phyloP scores from a whole-genome alignment of 192 early-diverging fungal genomes.

The Polychytrium aggregatum region DNA sequence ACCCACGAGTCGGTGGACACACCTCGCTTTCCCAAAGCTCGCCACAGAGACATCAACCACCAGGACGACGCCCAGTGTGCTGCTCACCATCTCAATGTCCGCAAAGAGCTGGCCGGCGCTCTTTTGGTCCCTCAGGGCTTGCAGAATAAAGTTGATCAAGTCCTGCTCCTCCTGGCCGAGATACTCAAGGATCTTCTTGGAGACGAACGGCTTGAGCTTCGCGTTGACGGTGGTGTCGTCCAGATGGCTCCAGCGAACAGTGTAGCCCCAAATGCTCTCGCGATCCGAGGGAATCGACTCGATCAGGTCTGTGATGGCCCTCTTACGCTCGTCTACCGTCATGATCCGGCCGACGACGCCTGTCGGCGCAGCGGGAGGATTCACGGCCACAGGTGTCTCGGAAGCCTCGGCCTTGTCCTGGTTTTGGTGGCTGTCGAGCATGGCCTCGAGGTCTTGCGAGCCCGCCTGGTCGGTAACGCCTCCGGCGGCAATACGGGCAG shows the following conservation, averaged over 20 bases:
- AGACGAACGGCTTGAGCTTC: slow-evolving; percentile 64
- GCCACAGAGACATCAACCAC: slow-evolving; percentile 1
- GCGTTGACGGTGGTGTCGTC: slow-evolving; percentile 48
- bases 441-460: slow-evolving; percentile 3
- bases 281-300: slow-evolving; percentile 56
- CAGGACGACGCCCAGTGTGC: no score
- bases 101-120: slow-evolving; percentile 54
- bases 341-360: slow-evolving; percentile 42
- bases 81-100: slow-evolving; percentile 60
- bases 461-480: slow-evolving; percentile 33
- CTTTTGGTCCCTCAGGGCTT: slow-evolving; percentile 53
- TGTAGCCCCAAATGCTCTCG: slow-evolving; percentile 58
- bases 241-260: slow-evolving; percentile 65
- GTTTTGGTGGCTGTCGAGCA: slow-evolving; percentile 20
- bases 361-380: slow-evolving; percentile 11
- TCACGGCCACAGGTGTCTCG: slow-evolving; percentile 13
- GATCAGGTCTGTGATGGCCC: slow-evolving; percentile 55
- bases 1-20: no score
- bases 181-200: slow-evolving; percentile 68
- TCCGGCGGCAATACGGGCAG: slow-evolving; percentile 33
- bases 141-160: slow-evolving; percentile 66
- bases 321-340: slow-evolving; percentile 54
- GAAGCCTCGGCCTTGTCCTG: no score
- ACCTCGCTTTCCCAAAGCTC: no score
- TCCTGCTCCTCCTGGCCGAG: slow-evolving; percentile 71